Evolutionary conservation across 1,284 basidiomycete genomes (phyloP), one percentile per base, ranked within the genome.

Genomic region (Trametes hirsuta): DNA sequence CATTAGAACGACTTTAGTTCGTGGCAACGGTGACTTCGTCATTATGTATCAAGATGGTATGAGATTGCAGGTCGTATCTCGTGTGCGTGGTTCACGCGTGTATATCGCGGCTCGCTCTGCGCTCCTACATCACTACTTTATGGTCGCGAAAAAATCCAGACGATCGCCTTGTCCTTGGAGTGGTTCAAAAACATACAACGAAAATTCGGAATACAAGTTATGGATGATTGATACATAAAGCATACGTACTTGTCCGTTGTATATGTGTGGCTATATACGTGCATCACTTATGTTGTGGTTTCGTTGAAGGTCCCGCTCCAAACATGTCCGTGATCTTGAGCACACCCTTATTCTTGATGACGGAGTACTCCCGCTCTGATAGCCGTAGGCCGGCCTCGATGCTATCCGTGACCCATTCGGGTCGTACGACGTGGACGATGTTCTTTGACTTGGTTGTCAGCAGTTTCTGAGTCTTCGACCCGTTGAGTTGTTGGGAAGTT

Each of bases 371-470:
- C 58, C 80, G 75, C 71, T 91, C 89, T 36, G 80, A 75, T 58
- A 82, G 73, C 66, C 82, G 77, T 70, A 79, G 85, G 34, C 85
- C 85, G 21, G 78, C 77, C 11, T 72, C 68, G 64, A 91, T 78
- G 64, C 87, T 88, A 64, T 91, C 88, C 12, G 76, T 75, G 5
- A 91, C 77, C 90, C 90, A 91, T 69, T 88, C 85, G 4, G 90
- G 90, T 59, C 78, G 84, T 15, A 91, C 86, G 51, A 91, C 80
- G 55, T 85, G 79, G 24, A 77, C 74, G 45, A 76, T 76, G 49
- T 70, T 77, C 62, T 76, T 76, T 21, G 74, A 74, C 66, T 83
- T 84, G 24, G 74, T 72, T 37, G 79, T 82, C 51, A 91, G 71
- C 50, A 86, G 65, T 68, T 79, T 84, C 59, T 90, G 83, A 2